Evolutionary conservation across 2,329 filamentous ascomycete species (phyloP).

Genomic region (Emericellopsis atlantica): DNA sequence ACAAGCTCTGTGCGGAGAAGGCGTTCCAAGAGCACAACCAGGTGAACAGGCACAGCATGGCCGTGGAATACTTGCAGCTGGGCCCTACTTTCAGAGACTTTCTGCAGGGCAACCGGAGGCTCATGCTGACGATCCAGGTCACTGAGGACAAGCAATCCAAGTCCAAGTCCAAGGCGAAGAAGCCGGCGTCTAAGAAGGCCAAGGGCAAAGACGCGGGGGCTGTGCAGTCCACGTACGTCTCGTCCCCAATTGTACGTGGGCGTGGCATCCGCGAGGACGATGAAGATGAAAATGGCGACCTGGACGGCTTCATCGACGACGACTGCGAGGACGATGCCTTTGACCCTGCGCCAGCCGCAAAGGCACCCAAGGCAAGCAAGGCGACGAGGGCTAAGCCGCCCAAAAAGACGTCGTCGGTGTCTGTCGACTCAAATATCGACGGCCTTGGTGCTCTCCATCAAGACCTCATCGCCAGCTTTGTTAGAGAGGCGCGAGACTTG

Average conservation of each 20-base stretch:
- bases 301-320: too few species aligned
- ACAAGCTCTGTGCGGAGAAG: slow-evolving; percentile 59
- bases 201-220: slow-evolving; percentile 25
- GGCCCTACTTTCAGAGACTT: slow-evolving; percentile 29
- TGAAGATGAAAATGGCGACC: slow-evolving; percentile 9
- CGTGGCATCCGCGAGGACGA: slow-evolving; percentile 34
- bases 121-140: slow-evolving; percentile 30
- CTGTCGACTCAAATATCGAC: slow-evolving; percentile 43
- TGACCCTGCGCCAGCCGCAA: slow-evolving; percentile 21
- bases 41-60: slow-evolving; percentile 43
- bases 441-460: slow-evolving; percentile 46
- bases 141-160: slow-evolving; percentile 13
- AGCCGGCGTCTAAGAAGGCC: slow-evolving; percentile 19
- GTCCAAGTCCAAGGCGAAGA: slow-evolving; percentile 19
- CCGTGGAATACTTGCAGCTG: slow-evolving; percentile 56
- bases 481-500: slow-evolving; percentile 44
- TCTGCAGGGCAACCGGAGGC: slow-evolving; percentile 27
- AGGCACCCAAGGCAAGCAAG: slow-evolving; percentile 8
- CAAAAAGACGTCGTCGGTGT: slow-evolving; percentile 32
- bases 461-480: slow-evolving; percentile 52
- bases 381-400: background rate
- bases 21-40: slow-evolving; percentile 59
- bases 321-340: slow-evolving; percentile 25
- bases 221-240: slow-evolving; percentile 32
- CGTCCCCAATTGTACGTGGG: slow-evolving; percentile 30